A percentile compares a stretch with the other conserved stretches of the same genome.
Conservation (phyloP, 2,329 filamentous ascomycete species). For the Phaeosphaeriaceae sp. region DNA sequence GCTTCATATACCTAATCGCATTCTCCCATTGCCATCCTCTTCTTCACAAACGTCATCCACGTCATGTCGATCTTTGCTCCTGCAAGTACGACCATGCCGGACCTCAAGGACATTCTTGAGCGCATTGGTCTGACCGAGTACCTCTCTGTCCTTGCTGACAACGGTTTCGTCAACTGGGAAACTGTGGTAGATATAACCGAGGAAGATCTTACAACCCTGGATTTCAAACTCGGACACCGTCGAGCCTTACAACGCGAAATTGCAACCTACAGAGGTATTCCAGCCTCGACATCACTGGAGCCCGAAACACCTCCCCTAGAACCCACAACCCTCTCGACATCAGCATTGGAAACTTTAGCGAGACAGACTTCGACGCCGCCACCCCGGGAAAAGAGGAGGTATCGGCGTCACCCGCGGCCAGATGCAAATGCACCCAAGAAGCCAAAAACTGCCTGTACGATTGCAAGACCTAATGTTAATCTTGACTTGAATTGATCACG, state of each 20-base stretch:
- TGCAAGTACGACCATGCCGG: slow-evolving; percentile 25
- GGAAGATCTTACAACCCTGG: slow-evolving; percentile 45
- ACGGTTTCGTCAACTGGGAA: slow-evolving; percentile 50
- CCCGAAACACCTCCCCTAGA: slow-evolving; percentile 25
- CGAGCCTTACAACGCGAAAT: slow-evolving; percentile 51
- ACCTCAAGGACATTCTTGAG: slow-evolving; percentile 38
- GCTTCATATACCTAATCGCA: slow-evolving; percentile 27
- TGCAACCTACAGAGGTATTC: slow-evolving; percentile 44
- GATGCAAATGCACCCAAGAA: slow-evolving; percentile 50
- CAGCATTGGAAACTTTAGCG: slow-evolving; percentile 36
- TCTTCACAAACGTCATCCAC: slow-evolving; percentile 24
- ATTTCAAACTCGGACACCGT: slow-evolving; percentile 52
- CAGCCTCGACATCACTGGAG: slow-evolving; percentile 35
- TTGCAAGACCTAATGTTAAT: background rate
- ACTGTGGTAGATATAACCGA: slow-evolving; percentile 52
- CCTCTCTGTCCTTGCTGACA: slow-evolving; percentile 34
- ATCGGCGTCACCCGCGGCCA: slow-evolving; percentile 47
- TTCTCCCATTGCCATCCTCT: slow-evolving; percentile 20
- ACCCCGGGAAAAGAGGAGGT: slow-evolving; percentile 45
- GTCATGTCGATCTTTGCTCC: slow-evolving; percentile 38
- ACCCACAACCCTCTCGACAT: slow-evolving; percentile 36
- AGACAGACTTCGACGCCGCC: slow-evolving; percentile 31
- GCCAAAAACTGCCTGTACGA: slow-evolving; percentile 51
- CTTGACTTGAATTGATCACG: slow-evolving; percentile 14
- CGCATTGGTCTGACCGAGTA: slow-evolving; percentile 43